Base-by-base conservation (phyloP, 2,329 filamentous ascomycete species). In the Cladophialophora yegresii region DNA sequence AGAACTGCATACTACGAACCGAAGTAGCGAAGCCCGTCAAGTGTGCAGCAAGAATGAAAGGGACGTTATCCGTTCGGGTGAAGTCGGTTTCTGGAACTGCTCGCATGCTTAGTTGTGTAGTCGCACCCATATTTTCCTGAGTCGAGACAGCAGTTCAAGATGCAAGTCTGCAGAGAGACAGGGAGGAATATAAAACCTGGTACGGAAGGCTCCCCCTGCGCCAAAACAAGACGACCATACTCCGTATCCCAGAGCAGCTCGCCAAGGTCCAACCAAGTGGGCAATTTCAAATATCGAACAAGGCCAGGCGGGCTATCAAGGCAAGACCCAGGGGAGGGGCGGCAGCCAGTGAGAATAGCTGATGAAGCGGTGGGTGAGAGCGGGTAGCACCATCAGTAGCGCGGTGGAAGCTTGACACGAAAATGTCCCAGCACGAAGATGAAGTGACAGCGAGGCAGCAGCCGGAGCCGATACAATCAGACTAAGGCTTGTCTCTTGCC, bases 221-320 rank as follows among this genome's bases (percentile, higher is more conserved):
- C 50, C 58, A 54, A 49, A 58, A 30, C 32, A 61, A 61, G 58
- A 32, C 36, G 49, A 54, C 33, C 20, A 61, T 54, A n/a, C n/a
- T n/a, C n/a, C n/a, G n/a, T n/a, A 23, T 54, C 50, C 58, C 22
- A 54, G 54, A 54, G 50, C 50, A 43, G 58, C 23, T 33, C 54
- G 33, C 50, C 26, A 50, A 40, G 16, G 58, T 54, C 49, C 23
- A 53, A 61, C 58, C 50, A 61, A 54, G 50, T 61, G 58, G 58
- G 49, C 50, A 53, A 54, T 54, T 36, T 43, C 50, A 47, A 8
- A n/a, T 54, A n/a, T 61, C 50, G 26, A 23, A 22, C 58, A 54
- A 54, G 45, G 33, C 40, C 58, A 53, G 36, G 28, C 8, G n/a
- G 32, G 45, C 28, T 26, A 13, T n/a, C 23, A 16, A 49, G 47